These are phyloP conservation scores for Hanseniaspora vineae DNA, from an alignment of 805 yeast genomes.

Conservation along the genomic window DNA sequence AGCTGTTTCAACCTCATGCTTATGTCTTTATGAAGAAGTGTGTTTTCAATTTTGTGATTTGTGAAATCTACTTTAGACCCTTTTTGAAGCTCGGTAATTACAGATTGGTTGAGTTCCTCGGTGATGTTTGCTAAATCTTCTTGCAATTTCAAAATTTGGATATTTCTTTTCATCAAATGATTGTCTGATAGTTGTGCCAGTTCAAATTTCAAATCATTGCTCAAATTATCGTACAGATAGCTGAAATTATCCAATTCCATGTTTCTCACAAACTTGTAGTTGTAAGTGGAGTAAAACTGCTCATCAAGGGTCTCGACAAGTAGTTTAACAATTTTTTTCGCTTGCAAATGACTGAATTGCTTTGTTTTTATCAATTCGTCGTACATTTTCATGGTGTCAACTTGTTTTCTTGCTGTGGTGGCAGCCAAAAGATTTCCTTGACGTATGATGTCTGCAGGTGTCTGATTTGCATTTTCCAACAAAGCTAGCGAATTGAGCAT, in stretches of 20 bases:
- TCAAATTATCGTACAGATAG: conserved; percentile 84
- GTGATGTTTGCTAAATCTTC: conserved; percentile 58
- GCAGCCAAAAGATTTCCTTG: conserved; percentile 18
- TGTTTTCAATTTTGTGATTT: conserved; percentile 77
- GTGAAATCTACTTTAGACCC: conserved; percentile 74
- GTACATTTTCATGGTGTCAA: conserved; percentile 16
- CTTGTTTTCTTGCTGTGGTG: conserved; percentile 19
- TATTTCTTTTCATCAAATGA: conserved; percentile 53
- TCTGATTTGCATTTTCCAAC: background rate
- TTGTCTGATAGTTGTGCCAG: conserved; percentile 58
- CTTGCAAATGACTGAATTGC: conserved; percentile 10
- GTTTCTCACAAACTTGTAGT: conserved; percentile 18
- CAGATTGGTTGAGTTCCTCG: conserved; percentile 59
- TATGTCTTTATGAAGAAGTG: conserved; percentile 55
- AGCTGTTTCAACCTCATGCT: conserved; percentile 68
- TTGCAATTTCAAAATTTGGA: conserved; percentile 54
- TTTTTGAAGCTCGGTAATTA: conserved; percentile 47
- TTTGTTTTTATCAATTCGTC: conserved; percentile 7
- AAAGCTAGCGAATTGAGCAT: background rate
- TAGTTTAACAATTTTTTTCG: conserved; percentile 18
- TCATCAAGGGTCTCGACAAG: conserved; percentile 24
- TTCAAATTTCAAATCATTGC: conserved; percentile 72
- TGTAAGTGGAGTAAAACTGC: conserved; percentile 32
- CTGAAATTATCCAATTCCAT: conserved; percentile 78
- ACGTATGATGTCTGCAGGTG: conserved; percentile 15